Evolutionary conservation across 306 rosid species (phyloP), one percentile per base, ranked within the genome.

Genomic region (Vigna radiata): DNA sequence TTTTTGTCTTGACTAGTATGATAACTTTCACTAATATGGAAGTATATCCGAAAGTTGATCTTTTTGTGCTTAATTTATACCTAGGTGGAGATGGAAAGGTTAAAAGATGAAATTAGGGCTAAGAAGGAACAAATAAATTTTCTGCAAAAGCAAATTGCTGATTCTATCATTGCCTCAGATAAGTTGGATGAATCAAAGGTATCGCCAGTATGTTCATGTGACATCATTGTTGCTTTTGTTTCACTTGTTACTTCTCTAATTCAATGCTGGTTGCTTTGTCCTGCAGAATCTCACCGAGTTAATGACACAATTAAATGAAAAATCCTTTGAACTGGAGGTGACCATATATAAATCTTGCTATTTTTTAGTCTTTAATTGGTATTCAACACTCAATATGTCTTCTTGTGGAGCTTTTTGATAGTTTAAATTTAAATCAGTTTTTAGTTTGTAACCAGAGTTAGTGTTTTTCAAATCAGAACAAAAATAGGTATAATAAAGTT

Each of bases 301-400:
- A 84, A 83, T 88, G 85, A 77, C 77, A 29, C 97, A 87, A 79
- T 82, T 95, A 90, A 92, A 89, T 77, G 97, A 95, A 89, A 95
- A 88, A 85, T 89, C 97, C 67, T 95, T 95, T 73, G 98, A 95
- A 78, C 98, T 92, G 52, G 98, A 95, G 98, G 98, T 95, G 80
- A 90, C 65, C 37, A 36, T 83, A 74, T 78, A 52, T 84, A 69
- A 77, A 37, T 59, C 29, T 80, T 65, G 65, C 58, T 78, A 54
- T 55, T 6, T 54, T 54, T 76, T 66, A 29, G 67, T 61, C 23
- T 61, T 19, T 31, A 27, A 31, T 8, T 61, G 67, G 39, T 53
- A 61, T 61, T 31, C 67, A 68, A 43, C 23, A 61, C 39, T 19
- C 27, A 43, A 55, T 52, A 70, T 58, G 49, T 48, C 48, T 33